These are phyloP conservation scores for Gleditsia sinensis DNA, from an alignment of 306 rosid species.

Conservation along the genomic window DNA sequence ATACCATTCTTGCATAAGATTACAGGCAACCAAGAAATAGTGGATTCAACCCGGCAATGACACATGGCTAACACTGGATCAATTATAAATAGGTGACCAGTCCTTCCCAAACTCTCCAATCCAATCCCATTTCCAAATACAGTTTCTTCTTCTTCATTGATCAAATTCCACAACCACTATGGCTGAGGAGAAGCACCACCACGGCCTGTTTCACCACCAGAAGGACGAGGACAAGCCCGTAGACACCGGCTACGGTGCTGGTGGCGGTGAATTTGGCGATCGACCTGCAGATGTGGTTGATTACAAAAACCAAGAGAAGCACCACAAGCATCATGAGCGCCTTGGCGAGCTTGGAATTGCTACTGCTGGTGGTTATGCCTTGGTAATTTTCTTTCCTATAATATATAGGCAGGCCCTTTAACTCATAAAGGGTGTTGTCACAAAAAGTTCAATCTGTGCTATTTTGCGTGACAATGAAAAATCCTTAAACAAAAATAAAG, in stretches of 20 bases:
- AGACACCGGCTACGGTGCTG: neutral
- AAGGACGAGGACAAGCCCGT: constrained; percentile 43
- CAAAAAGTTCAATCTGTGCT: too few relatives aligned
- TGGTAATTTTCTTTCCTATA: constrained; percentile 54
- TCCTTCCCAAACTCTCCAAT: constrained; percentile 2
- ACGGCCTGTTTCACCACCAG: constrained; percentile 51
- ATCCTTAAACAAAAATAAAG: too few relatives aligned
- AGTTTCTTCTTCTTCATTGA: neutral
- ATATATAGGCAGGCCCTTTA: too few relatives aligned
- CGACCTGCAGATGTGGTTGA: constrained; percentile 38
- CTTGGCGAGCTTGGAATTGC: constrained; percentile 53
- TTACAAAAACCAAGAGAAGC: constrained; percentile 70
- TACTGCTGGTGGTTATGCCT: constrained; percentile 64
- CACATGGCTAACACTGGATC: constrained; percentile 9
- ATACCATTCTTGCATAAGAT: neutral
- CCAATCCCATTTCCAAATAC: neutral
- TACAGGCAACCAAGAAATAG: constrained; percentile 28
- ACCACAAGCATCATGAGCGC: constrained; percentile 65
- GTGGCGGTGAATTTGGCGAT: neutral
- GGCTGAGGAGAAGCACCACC: constrained; percentile 66
- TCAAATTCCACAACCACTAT: too few relatives aligned
- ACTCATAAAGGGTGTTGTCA: too few relatives aligned
- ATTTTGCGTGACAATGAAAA: too few relatives aligned
- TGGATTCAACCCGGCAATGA: neutral
- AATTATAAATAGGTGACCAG: constrained; percentile 40